phyloP scores from a whole-genome alignment of 768 basidiomycete genomes.

The Leccinellum rugosiceps region DNA sequence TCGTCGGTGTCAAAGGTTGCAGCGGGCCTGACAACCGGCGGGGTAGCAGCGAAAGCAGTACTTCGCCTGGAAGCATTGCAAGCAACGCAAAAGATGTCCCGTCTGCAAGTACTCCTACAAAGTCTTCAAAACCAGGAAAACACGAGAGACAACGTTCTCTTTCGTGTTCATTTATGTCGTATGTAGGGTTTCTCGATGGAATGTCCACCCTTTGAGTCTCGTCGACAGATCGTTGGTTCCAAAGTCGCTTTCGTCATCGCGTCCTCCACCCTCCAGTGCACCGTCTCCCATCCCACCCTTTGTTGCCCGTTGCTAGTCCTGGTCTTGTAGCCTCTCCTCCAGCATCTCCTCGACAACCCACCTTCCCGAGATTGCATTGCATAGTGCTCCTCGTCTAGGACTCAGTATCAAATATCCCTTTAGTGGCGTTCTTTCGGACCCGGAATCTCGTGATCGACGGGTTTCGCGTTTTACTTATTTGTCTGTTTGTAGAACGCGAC shows the following conservation, averaged over 20 bases:
- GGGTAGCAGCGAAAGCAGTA: constrained; percentile 31
- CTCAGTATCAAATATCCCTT: constrained; percentile 83
- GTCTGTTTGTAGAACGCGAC: constrained; percentile 35
- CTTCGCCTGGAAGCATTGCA: constrained; percentile 16
- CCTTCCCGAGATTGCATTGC: constrained; percentile 58
- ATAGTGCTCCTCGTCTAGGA: constrained; percentile 68
- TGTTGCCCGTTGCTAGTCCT: constrained; percentile 35
- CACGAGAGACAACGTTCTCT: constrained; percentile 73
- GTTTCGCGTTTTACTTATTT: constrained; percentile 75
- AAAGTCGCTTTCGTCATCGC: constrained; percentile 29
- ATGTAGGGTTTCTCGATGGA: constrained; percentile 7
- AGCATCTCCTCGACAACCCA: constrained; percentile 18
- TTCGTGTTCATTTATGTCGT: constrained; percentile 67
- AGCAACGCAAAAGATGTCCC: constrained; percentile 18
- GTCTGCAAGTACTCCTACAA: constrained; percentile 16
- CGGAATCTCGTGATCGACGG: constrained; percentile 71
- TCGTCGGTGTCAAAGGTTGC: constrained; percentile 50
- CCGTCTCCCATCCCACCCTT: constrained; percentile 30
- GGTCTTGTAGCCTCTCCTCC: constrained; percentile 30
- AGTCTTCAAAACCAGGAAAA: constrained; percentile 37
- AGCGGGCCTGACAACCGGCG: constrained; percentile 33
- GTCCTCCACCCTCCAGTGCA: constrained; percentile 18
- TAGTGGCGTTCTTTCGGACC: no score
- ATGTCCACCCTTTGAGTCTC: constrained; percentile 28
- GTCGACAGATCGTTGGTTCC: constrained; percentile 28